phyloP scores from a whole-genome alignment of 306 rosid species.

The Malus sylvestris region DNA sequence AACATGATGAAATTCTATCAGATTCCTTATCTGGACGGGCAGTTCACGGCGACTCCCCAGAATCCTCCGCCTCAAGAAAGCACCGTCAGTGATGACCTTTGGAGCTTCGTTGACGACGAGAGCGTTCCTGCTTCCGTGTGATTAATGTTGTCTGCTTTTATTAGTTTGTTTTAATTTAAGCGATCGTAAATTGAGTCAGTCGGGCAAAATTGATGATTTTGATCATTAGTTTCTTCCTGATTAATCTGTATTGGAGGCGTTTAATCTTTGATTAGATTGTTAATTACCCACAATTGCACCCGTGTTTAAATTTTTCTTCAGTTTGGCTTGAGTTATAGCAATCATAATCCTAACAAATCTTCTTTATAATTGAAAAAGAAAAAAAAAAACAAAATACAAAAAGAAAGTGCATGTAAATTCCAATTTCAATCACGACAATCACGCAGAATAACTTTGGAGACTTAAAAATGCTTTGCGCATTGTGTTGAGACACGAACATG shows the following conservation, averaged over 20 bases:
- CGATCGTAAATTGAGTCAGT: neutral
- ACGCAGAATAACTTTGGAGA: too few species aligned
- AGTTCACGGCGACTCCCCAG: constrained; percentile 36
- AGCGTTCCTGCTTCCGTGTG: neutral
- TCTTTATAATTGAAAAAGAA: too few species aligned
- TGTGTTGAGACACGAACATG: too few species aligned
- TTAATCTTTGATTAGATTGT: neutral
- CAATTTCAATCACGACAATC: too few species aligned
- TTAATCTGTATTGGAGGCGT: neutral
- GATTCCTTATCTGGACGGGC: constrained; percentile 74
- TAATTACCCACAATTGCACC: neutral
- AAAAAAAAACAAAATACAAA: too few species aligned
- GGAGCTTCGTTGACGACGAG: constrained; percentile 61
- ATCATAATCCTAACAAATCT: too few species aligned
- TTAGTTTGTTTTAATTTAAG: neutral
- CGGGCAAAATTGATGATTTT: neutral
- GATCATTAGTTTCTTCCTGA: neutral
- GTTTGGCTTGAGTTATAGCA: too few species aligned
- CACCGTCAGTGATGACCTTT: constrained; percentile 54
- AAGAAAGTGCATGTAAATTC: too few species aligned
- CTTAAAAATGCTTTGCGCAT: too few species aligned
- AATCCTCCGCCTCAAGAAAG: constrained; percentile 41
- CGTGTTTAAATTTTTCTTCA: too few species aligned
- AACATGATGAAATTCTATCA: constrained; percentile 75
- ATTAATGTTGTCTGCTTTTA: neutral